Evolutionary conservation across 306 rosid genomes (phyloP), one percentile per base, ranked within the genome.

Genomic region (Sicyos edulis): DNA sequence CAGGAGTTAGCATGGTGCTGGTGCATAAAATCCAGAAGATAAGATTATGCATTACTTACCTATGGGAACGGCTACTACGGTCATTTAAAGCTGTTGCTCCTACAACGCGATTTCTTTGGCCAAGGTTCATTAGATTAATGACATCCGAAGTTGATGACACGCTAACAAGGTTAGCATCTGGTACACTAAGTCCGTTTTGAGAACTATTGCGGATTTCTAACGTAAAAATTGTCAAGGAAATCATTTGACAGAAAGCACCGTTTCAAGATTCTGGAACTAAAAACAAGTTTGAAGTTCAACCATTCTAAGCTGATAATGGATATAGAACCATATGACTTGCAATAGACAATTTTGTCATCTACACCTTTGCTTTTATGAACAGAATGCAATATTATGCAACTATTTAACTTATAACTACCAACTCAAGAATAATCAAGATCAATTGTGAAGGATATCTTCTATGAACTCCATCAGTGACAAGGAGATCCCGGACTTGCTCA

Each of bases 41-140:
- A 49, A 74, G 14, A 74, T 8, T 19, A 50, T n/a, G 24, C 10
- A 9, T 62, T 9, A 3, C 37, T 64, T 71, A 91, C 98, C 96
- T 92, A 80, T 92, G 98, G 75, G 98, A 92, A 64, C 98, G 93
- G 80, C 98, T 92, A 58, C 98, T 92, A 16, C 96, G 96, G 60
- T 92, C 98, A 63, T 92, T 92, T 71, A 92, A 84, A 56, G 98
- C 98, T 47, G 98, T 92, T 51, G 98, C 98, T 47, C 98, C 98
- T 0, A 92, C 96, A 47, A 78, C 96, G 49, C 98, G 96, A 61
- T 92, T 92, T 81, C 80, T 90, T 10, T 92, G 96, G 66, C 98
- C 98, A 11, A 90, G 88, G 79, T 87, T 90, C 98, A 92, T 92
- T 55, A 92, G 85, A 75, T 84, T 96, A 77, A 92, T 92, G 77